phyloP scores from a whole-genome alignment of 1,284 basidiomycete species.

The Mycena citricolor region DNA sequence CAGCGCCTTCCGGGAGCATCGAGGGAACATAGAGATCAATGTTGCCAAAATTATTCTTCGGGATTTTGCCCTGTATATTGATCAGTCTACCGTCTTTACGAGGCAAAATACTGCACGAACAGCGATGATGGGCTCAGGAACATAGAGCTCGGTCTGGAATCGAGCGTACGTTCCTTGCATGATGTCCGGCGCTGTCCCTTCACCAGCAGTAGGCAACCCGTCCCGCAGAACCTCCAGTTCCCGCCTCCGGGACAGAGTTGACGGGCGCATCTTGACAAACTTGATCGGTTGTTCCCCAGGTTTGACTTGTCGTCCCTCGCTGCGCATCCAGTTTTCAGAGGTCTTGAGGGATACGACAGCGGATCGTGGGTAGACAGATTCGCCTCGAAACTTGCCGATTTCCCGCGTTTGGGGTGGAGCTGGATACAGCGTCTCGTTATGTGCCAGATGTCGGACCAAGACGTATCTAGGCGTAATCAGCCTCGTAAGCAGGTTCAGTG shows the following conservation, averaged over 20 bases:
- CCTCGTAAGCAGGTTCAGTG: no score
- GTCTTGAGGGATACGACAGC: conserved; percentile 85
- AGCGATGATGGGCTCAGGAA: conserved; percentile 78
- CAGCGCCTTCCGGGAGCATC: conserved; percentile 90
- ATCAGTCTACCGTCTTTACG: conserved; percentile 18
- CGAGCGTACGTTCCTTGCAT: conserved; percentile 88
- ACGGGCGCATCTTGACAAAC: conserved; percentile 83
- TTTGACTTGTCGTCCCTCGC: conserved; percentile 71
- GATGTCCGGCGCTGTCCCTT: conserved; percentile 48
- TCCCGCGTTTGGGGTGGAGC: conserved; percentile 58
- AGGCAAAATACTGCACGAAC: conserved; percentile 44
- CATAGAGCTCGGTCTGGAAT: conserved; percentile 84
- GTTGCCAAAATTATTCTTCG: conserved; percentile 96
- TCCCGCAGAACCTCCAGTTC: conserved; percentile 75
- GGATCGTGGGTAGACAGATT: conserved; percentile 87
- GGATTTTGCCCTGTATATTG: conserved; percentile 75
- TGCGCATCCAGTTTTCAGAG: conserved; percentile 94
- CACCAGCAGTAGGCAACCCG: conserved; percentile 42
- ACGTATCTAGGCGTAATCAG: conserved; percentile 63
- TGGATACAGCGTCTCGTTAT: conserved; percentile 87
- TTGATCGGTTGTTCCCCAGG: conserved; percentile 86
- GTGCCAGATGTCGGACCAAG: conserved; percentile 85
- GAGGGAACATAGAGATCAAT: conserved; percentile 94
- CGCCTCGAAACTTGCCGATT: conserved; percentile 90
- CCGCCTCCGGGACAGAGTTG: conserved; percentile 80